These are phyloP conservation scores for Xylaria acuta DNA, from an alignment of 495 filamentous ascomycete species.

Conservation along the genomic window DNA sequence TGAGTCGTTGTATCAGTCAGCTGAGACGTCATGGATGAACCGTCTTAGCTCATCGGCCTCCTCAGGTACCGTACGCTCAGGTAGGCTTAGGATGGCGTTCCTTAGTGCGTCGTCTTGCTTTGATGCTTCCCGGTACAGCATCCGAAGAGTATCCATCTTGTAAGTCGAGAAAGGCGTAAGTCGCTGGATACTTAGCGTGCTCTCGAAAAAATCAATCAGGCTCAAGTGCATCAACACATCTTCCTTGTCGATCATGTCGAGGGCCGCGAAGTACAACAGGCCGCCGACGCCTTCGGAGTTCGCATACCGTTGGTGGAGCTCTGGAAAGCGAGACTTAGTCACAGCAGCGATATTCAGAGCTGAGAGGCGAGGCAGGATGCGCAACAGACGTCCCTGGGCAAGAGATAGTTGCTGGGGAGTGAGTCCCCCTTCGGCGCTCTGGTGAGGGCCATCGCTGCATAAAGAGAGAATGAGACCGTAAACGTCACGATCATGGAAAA, in stretches of 20 bases:
- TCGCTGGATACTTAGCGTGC: slow-evolving; percentile 63
- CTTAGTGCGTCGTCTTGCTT: slow-evolving; percentile 47
- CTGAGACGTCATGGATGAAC: slow-evolving; percentile 47
- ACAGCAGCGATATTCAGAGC: slow-evolving; percentile 68
- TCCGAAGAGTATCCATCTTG: slow-evolving; percentile 50
- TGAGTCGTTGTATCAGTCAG: slow-evolving; percentile 5
- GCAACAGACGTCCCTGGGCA: slow-evolving; percentile 77
- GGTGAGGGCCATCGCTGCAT: slow-evolving; percentile 55
- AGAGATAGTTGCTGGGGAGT: slow-evolving; percentile 71
- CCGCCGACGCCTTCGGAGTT: slow-evolving; percentile 52
- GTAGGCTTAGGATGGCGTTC: slow-evolving; percentile 49
- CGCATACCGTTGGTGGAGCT: slow-evolving; percentile 64
- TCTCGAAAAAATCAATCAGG: slow-evolving; percentile 75
- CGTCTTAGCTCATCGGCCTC: slow-evolving; percentile 48
- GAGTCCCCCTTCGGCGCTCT: slow-evolving; percentile 45
- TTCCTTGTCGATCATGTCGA: slow-evolving; percentile 73
- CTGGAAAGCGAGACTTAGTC: slow-evolving; percentile 61
- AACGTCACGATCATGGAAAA: slow-evolving; percentile 70
- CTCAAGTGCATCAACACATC: slow-evolving; percentile 84
- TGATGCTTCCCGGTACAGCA: slow-evolving; percentile 47
- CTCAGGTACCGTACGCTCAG: slow-evolving; percentile 51
- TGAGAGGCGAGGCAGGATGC: slow-evolving; percentile 71
- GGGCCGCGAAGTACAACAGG: slow-evolving; percentile 75
- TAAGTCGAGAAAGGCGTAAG: slow-evolving; percentile 47
- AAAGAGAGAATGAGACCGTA: slow-evolving; percentile 69